These are phyloP conservation scores for Boletus eberwhitei DNA, from an alignment of 768 basidiomycete genomes.

Conservation along the genomic window DNA sequence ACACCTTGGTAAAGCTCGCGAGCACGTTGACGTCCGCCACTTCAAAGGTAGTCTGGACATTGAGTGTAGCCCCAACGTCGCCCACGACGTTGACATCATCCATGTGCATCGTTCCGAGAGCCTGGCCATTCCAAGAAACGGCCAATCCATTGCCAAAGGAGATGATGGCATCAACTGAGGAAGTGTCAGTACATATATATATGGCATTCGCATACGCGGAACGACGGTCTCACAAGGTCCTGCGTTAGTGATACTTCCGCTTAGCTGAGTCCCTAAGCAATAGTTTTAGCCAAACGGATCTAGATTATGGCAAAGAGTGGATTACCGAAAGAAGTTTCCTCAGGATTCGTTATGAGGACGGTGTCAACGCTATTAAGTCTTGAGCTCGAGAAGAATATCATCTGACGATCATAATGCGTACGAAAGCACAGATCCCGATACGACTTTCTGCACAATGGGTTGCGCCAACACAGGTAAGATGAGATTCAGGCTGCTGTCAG, in stretches of 20 bases:
- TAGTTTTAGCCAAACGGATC: conserved; percentile 5
- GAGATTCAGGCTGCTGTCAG: conserved; percentile 58
- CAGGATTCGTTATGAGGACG: conserved; percentile 58
- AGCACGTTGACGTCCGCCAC: conserved; percentile 56
- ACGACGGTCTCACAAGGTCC: conserved; percentile 58
- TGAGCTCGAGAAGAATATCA: background rate
- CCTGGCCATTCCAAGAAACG: conserved; percentile 56
- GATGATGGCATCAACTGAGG: conserved; percentile 61
- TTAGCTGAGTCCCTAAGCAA: conserved; percentile 45
- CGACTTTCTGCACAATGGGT: conserved; percentile 73
- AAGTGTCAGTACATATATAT: conserved; percentile 4
- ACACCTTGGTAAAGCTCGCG: conserved; percentile 60
- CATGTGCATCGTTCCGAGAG: conserved; percentile 60
- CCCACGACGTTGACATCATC: conserved; percentile 53
- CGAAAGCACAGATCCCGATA: conserved; percentile 55
- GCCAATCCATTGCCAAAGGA: conserved; percentile 59
- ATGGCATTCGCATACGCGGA: background rate
- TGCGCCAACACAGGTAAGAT: conserved; percentile 68
- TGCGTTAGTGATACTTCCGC: conserved; percentile 63
- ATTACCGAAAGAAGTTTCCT: conserved; percentile 55
- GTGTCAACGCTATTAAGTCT: conserved; percentile 44
- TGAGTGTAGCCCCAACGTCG: conserved; percentile 62
- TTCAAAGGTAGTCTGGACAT: conserved; percentile 51
- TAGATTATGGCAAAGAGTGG: background rate
- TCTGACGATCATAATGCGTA: conserved; percentile 20